Evolutionary conservation across 2,329 filamentous ascomycete species (phyloP).

Genomic region (Sclerotinia trifoliorum): DNA sequence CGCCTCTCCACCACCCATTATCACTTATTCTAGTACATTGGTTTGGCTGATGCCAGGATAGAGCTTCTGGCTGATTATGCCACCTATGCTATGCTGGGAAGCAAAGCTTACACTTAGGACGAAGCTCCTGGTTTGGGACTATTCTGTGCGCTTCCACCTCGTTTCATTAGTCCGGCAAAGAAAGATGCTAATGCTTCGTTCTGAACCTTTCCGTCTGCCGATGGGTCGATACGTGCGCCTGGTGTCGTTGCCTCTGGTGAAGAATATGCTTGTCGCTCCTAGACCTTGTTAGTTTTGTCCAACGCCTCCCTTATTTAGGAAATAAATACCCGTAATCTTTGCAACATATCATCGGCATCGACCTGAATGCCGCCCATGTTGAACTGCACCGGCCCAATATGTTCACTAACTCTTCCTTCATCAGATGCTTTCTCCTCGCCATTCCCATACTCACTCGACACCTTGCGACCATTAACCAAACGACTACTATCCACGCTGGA

Average conservation of each 20-base stretch:
- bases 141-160: conserved; percentile 40
- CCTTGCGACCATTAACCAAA: conserved; percentile 30
- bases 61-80: conserved; percentile 1
- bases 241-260: conserved; percentile 39
- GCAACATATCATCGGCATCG: conserved; percentile 89
- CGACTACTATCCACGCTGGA: conserved; percentile 36
- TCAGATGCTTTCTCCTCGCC: conserved; percentile 32
- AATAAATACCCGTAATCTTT: conserved; percentile 70
- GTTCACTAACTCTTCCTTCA: conserved; percentile 51
- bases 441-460: conserved; percentile 27
- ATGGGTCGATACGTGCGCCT: conserved; percentile 30
- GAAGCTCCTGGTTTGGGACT: conserved; percentile 38
- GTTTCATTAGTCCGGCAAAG: conserved; percentile 59
- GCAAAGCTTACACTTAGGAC: conserved; percentile 20
- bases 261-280: conserved; percentile 41
- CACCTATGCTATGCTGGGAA: not conserved
- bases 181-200: conserved; percentile 60
- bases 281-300: conserved; percentile 8
- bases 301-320: conserved; percentile 4
- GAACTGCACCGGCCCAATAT: conserved; percentile 93
- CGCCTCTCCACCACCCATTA: not conserved
- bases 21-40: not conserved
- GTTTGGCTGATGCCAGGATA: conserved; percentile 12
- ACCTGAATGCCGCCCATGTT: conserved; percentile 98
- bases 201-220: conserved; percentile 49